A percentile compares a stretch with the other conserved stretches of the same genome.
Evolutionary conservation across 306 rosid species (phyloP).

Genomic region (Myrica gale): DNA sequence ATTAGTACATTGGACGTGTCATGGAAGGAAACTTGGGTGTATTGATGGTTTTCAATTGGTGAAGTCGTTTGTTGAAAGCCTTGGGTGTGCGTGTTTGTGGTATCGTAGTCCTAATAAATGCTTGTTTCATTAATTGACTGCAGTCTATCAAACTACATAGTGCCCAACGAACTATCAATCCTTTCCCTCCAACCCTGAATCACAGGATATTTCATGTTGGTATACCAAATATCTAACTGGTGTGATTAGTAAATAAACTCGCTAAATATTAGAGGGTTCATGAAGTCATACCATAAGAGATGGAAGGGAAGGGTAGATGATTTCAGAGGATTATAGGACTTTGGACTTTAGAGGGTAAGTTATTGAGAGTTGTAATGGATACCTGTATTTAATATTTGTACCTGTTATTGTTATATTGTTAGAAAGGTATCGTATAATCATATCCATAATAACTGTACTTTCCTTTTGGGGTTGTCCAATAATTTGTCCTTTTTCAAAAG

Average conservation of each 20-base stretch:
- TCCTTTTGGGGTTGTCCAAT: not conserved
- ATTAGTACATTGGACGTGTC: not conserved
- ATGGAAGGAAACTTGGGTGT: not conserved
- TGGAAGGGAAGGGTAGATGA: not conserved
- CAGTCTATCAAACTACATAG: not conserved
- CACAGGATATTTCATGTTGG: not conserved
- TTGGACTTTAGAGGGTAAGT: not conserved
- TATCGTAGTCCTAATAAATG: not conserved
- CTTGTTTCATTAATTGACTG: not conserved
- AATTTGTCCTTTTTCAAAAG: not conserved
- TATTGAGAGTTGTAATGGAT: too few relatives aligned
- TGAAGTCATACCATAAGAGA: not conserved
- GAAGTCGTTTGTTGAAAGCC: not conserved
- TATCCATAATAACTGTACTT: not conserved
- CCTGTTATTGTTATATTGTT: too few relatives aligned
- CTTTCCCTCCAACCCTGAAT: not conserved
- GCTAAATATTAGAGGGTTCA: not conserved
- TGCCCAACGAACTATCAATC: not conserved
- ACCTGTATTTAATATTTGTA: too few relatives aligned
- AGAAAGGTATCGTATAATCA: too few relatives aligned
- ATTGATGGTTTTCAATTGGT: not conserved
- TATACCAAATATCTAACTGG: not conserved
- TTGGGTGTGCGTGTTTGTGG: not conserved
- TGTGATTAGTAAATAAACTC: not conserved
- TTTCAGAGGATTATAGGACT: not conserved